Percentiles rank a stretch among this genome's conserved stretches.
Evolutionary conservation across 176 grass and related monocot genomes (phyloP).

Genomic region (Triticum dicoccoides): DNA sequence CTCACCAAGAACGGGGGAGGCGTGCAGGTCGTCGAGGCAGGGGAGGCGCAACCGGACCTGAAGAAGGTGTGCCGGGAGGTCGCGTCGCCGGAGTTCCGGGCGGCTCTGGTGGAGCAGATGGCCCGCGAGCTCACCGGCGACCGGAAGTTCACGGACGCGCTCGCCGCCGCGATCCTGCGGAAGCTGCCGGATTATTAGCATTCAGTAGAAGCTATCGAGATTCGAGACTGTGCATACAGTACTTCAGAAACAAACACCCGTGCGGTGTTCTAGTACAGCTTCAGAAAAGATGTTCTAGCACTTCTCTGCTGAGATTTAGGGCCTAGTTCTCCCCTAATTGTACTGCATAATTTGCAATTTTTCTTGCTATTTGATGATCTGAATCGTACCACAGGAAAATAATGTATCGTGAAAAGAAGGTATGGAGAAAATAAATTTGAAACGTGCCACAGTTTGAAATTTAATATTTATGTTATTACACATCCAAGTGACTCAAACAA

Average conservation of each 20-base stretch:
- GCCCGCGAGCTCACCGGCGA: constrained; percentile 57
- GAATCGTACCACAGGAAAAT: background rate
- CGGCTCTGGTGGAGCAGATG: constrained; percentile 66
- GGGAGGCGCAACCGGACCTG: background rate
- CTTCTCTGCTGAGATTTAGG: background rate
- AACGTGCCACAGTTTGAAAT: too few relatives aligned
- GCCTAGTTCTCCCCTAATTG: background rate
- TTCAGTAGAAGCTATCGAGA: background rate
- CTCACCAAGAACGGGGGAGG: constrained; percentile 37
- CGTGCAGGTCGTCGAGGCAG: background rate
- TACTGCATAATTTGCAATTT: background rate
- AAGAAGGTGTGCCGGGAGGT: constrained; percentile 46
- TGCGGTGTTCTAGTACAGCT: background rate
- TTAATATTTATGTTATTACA: too few relatives aligned
- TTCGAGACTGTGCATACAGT: background rate
- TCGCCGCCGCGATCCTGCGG: constrained; percentile 62
- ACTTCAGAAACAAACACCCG: background rate
- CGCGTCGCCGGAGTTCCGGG: constrained; percentile 55
- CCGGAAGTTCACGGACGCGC: constrained; percentile 48
- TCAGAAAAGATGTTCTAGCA: background rate
- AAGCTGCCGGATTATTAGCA: constrained; percentile 40
- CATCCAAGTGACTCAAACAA: too few relatives aligned
- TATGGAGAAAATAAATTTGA: too few relatives aligned
- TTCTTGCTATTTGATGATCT: background rate
- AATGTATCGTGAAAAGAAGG: background rate